These are phyloP conservation scores for Macadamia tetraphylla DNA, from an alignment of 164 flowering plant genomes.

Conservation along the genomic window DNA sequence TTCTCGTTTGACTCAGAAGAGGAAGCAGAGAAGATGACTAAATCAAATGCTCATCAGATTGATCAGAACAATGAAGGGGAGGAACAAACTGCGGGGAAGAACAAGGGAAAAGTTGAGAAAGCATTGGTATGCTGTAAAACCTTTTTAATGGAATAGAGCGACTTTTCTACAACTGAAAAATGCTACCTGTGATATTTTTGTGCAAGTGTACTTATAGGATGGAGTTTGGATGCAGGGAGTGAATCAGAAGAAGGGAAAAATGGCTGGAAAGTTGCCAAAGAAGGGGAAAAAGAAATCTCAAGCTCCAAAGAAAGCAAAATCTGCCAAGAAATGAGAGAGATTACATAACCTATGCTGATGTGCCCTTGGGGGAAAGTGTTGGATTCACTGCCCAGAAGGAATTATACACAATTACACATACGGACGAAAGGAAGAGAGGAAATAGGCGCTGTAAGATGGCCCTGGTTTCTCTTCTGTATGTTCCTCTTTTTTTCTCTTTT, in stretches of 20 bases:
- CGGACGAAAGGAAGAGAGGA: no score
- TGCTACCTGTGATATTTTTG: not conserved
- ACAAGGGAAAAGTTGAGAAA: constrained; percentile 50
- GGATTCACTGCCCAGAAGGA: no score
- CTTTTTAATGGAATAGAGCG: not conserved
- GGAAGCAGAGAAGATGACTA: constrained; percentile 59
- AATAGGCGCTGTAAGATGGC: no score
- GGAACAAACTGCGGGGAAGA: constrained; percentile 44
- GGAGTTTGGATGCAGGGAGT: constrained; percentile 41
- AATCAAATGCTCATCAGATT: constrained; percentile 28
- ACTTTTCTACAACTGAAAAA: not conserved
- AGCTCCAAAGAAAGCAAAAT: constrained; percentile 52
- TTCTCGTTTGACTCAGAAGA: constrained; percentile 89
- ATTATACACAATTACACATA: no score
- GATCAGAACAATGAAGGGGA: constrained; percentile 51
- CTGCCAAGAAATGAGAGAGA: constrained; percentile 39
- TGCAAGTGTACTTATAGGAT: constrained; percentile 5
- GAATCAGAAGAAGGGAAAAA: constrained; percentile 44
- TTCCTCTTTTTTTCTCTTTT: no score
- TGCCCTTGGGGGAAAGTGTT: no score
- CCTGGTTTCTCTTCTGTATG: no score
- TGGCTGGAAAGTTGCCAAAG: constrained; percentile 51
- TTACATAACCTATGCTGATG: not conserved
- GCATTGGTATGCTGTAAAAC: constrained; percentile 40
- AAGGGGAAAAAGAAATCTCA: constrained; percentile 55